Evolutionary conservation across 257 asterid species (phyloP).

Genomic region (Fraxinus cuspidata): DNA sequence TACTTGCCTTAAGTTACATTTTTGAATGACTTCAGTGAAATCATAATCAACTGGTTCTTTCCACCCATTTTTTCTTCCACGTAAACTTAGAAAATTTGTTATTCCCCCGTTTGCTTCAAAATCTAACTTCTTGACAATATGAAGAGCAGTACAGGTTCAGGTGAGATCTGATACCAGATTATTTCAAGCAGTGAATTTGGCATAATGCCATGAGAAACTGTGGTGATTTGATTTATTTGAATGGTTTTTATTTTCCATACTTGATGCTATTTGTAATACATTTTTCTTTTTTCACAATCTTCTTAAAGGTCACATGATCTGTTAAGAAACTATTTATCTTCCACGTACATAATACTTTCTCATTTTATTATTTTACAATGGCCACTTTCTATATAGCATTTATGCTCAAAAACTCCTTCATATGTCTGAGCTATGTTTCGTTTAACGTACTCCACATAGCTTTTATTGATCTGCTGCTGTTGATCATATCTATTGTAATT

Average conservation of each 20-base stretch:
- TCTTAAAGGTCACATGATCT: conserved; percentile 4
- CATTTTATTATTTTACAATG: conserved; percentile 1
- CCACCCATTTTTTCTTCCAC: neutral
- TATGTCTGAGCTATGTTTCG: neutral
- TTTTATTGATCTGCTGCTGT: conserved; percentile 10
- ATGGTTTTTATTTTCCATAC: neutral
- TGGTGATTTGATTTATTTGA: conserved; percentile 1
- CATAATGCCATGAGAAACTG: conserved; percentile 2
- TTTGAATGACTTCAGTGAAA: neutral
- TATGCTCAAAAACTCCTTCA: conserved; percentile 7
- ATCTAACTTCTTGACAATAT: conserved; percentile 12
- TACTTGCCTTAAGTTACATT: conserved; percentile 15
- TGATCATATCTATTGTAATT: conserved; percentile 15
- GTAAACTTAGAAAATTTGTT: neutral
- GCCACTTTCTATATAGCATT: conserved; percentile 6
- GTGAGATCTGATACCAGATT: conserved; percentile 13
- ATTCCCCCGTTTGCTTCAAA: conserved; percentile 1
- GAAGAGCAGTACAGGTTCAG: conserved; percentile 10
- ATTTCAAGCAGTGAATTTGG: neutral
- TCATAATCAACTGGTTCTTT: neutral
- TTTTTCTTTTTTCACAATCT: neutral
- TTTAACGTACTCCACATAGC: conserved; percentile 9
- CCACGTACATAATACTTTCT: conserved; percentile 12
- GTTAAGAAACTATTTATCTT: conserved; percentile 15
- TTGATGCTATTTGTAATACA: conserved; percentile 4